Conservation (phyloP, 1,284 basidiomycete genomes). For the Cutaneotrichosporon cavernicola region DNA sequence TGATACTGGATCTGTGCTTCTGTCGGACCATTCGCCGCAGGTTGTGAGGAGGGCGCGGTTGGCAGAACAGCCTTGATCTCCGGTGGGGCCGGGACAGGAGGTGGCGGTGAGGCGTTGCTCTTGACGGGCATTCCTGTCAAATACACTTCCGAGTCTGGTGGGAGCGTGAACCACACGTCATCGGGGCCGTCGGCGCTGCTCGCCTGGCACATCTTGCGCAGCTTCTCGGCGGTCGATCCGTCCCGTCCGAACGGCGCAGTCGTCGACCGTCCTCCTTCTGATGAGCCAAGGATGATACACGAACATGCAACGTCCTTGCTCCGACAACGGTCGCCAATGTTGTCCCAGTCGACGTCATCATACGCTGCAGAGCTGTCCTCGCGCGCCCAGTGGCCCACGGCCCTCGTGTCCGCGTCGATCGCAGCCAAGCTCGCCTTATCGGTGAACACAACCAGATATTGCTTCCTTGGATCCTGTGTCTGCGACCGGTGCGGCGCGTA, state of each 20-base stretch:
- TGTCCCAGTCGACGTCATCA: conserved; percentile 27
- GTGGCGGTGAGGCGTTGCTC: background rate
- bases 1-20: conserved; percentile 31
- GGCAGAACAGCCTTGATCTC: conserved; percentile 8
- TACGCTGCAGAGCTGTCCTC: conserved; percentile 22
- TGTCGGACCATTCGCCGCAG: conserved; percentile 9
- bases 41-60: background rate
- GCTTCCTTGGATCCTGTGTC: conserved; percentile 7
- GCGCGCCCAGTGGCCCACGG: conserved; percentile 18
- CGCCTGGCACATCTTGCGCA: conserved; percentile 28
- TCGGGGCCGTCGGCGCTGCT: conserved; percentile 17
- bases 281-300: conserved; percentile 21
- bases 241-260: conserved; percentile 15
- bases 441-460: conserved; percentile 27
- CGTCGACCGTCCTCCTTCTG: conserved; percentile 9
- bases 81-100: conserved; percentile 3
- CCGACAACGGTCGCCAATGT: conserved; percentile 25
- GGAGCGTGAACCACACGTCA: conserved; percentile 19
- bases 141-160: conserved; percentile 19
- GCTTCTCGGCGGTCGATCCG: conserved; percentile 22
- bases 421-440: conserved; percentile 22
- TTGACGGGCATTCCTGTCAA: conserved; percentile 22
- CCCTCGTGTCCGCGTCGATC: conserved; percentile 23
- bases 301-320: conserved; percentile 26
- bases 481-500: conserved; percentile 12